Evolutionary conservation across 257 asterid genomes (phyloP), one percentile per base, ranked within the genome.

Genomic region (Penstemon eatonii): DNA sequence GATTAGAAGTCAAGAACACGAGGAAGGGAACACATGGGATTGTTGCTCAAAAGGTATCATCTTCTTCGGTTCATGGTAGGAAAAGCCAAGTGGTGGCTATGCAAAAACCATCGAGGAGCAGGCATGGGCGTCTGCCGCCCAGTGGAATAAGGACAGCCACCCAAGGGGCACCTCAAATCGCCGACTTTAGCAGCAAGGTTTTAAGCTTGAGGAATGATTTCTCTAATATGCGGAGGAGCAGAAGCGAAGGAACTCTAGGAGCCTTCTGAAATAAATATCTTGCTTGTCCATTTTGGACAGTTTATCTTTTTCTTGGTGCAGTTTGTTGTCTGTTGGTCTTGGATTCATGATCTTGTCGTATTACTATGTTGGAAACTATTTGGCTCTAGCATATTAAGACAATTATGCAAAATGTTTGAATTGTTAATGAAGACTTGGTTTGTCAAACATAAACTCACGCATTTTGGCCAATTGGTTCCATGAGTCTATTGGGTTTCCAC

Each of bases 201-300:
- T 57, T 60, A 63, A 70, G 77, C 81, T 72, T 83, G 78, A 80
- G 78, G 76, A 62, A 66, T 38, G 90, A 79, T 65, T 68, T 80
- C 37, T 80, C 89, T 8, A 25, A 25, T 25, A 76, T 90, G 60
- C 89, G 85, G 38, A 72, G 94, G 68, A 90, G 92, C 85, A 86
- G 91, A 4, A 93, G 97, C 33, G 96, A 84, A 77, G 97, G 97
- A 51, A 90, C 84, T 55, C 84, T 93, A 37, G 97, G 92, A 61
- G 87, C 69, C 25, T 69, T 84, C 33, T 25, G 33, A 25, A 25
- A 25, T 1, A 25, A 25, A 25, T 25, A 25, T 25, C 0, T 25
- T 25, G 33, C 1, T 1, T 25, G 33, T 25, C 33, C 33, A 25
- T 25, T 25, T 25, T 25, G 33, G 33, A 25, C 33, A 25, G 33